phyloP scores from a whole-genome alignment of 371 early-diverging fungal species.

The Mucor indicus region DNA sequence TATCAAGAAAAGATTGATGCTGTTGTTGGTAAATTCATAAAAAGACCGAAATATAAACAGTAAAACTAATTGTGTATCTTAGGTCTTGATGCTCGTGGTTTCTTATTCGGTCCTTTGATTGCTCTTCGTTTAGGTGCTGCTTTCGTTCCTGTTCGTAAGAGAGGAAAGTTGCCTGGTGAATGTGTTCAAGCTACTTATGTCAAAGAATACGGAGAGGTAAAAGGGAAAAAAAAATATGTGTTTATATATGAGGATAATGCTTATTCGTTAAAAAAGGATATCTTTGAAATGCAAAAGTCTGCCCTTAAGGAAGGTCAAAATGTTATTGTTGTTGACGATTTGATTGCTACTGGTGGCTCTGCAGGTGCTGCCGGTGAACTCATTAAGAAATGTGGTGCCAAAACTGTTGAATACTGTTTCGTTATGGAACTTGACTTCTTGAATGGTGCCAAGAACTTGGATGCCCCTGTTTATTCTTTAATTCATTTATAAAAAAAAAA shows the following conservation, averaged over 20 bases:
- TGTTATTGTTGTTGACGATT: conserved; percentile 92
- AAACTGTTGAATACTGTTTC: conserved; percentile 82
- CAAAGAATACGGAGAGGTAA: conserved; percentile 94
- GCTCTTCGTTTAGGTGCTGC: conserved; percentile 86
- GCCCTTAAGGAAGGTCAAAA: conserved; percentile 80
- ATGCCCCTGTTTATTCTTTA: conserved; percentile 85
- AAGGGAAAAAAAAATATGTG: neutral
- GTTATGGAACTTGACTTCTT: conserved; percentile 87
- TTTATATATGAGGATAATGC: neutral
- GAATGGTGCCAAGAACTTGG: conserved; percentile 73
- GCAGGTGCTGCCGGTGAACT: conserved; percentile 85
- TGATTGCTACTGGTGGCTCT: conserved; percentile 95
- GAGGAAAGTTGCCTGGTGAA: conserved; percentile 92
- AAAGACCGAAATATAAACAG: neutral
- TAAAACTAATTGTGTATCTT: neutral
- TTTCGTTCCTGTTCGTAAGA: conserved; percentile 95
- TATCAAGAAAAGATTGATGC: conserved; percentile 79
- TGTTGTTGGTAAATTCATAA: conserved; percentile 70
- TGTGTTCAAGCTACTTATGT: conserved; percentile 70
- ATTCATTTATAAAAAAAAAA: conserved; percentile 79
- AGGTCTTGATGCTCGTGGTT: conserved; percentile 91
- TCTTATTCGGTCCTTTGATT: conserved; percentile 86
- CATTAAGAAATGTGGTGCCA: conserved; percentile 73
- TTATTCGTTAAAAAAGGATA: conserved; percentile 51
- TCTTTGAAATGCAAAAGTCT: conserved; percentile 87